Base-by-base conservation (phyloP, 495 filamentous ascomycete species). In the Penicillium angulare region DNA sequence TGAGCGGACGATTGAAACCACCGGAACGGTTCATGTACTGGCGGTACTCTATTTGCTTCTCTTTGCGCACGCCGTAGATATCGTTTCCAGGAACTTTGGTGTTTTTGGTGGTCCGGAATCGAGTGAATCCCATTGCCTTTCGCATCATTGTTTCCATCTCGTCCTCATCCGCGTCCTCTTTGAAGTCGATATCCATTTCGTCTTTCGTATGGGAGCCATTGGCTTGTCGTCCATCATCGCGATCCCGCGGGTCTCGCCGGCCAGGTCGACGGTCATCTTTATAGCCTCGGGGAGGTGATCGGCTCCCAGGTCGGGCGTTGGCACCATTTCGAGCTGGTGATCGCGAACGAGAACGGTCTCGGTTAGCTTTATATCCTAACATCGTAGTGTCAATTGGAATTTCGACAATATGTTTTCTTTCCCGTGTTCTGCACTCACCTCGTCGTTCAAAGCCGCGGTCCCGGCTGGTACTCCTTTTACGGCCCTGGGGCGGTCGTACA, bases 1-100 rank as follows among this genome's bases (percentile, higher is more conserved):
- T 84, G 52, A 98, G 79, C 33, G 93, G 91, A 60, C 93, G 76
- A 69, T 98, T 98, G 78, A 98, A 98, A 35, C 93, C 93, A 38
- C 92, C 92, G n/a, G 84, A 71, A 47, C 93, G 86, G 68, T 98
- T 98, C 93, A 98, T 98, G 67, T 98, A 98, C 80, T 98, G 93
- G 63, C 93, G 78, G 63, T 97, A 97, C 78, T 95, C 83, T 5
- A 86, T 88, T 79, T 89, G 89, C 84, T 95, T 97, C 74, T 95
- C 92, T 78, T 95, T 97, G 50, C 86, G 73, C 23, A 96, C 84
- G 5, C 77, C 88, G 42, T 86, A 91, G 46, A 89, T 81, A 59
- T 96, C 81, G 63, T 98, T 98, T 6, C 93, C 93, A 7, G 83
- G 78, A 0, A 98, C 85, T 63, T 97, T 97, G 56, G 88, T 91